These are phyloP conservation scores for Leishmania amazonensis DNA, from an alignment of 208 protist genomes.

Conservation along the genomic window DNA sequence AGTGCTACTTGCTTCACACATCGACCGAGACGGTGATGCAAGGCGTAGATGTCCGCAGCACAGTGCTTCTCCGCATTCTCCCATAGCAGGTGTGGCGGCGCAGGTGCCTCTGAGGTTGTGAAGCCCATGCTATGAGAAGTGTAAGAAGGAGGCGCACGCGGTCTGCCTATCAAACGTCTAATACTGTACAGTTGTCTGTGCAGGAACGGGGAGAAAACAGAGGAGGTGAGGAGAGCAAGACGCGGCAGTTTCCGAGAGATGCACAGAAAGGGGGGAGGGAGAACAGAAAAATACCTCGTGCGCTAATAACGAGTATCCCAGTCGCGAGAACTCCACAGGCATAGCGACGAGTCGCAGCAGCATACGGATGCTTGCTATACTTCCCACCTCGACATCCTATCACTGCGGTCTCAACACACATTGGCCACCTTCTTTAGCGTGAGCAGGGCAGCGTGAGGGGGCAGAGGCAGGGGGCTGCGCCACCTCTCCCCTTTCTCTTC, in stretches of 20 bases:
- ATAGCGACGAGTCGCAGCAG: not conserved
- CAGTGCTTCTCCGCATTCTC: constrained; percentile 3
- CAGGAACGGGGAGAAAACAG: not conserved
- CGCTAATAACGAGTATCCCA: not conserved
- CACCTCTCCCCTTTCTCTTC: not conserved
- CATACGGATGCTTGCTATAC: not conserved
- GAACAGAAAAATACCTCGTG: not conserved
- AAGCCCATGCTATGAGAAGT: not conserved
- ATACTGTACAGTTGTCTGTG: not conserved
- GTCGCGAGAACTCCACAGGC: not conserved
- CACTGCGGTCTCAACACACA: not conserved
- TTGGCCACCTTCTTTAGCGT: not conserved
- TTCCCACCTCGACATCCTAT: not conserved
- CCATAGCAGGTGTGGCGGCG: not conserved
- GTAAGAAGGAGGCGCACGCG: not conserved
- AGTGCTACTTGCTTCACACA: constrained; percentile 3
- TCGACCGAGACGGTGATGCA: constrained; percentile 15
- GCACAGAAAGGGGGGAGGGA: not conserved
- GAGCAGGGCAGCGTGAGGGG: not conserved
- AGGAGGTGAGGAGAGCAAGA: not conserved
- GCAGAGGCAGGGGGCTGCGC: not conserved
- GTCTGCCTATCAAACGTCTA: not conserved
- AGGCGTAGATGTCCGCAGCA: constrained; percentile 19
- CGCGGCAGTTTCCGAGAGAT: not conserved
- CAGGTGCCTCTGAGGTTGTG: not conserved